A percentile compares a stretch with the other conserved stretches of the same genome.
phyloP scores from a whole-genome alignment of 2,329 filamentous ascomycete species.

The Aspergillus latus region DNA sequence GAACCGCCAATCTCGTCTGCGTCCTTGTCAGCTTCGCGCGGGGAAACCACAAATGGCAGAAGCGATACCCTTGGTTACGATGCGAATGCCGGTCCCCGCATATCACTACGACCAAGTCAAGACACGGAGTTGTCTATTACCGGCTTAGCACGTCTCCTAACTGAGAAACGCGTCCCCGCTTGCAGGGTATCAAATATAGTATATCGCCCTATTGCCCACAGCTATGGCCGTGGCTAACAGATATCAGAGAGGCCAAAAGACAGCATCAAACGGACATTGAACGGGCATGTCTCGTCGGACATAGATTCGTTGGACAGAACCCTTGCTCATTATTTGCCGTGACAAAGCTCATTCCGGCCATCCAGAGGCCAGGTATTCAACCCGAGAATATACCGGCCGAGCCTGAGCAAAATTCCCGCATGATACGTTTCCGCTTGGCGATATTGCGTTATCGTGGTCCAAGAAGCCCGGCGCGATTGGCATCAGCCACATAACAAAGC shows the following conservation, averaged over 20 bases:
- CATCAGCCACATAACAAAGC: slow-evolving; percentile 7
- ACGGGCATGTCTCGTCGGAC: not conserved
- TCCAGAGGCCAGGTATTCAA: not conserved
- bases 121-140: not conserved
- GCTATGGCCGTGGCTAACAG: not conserved
- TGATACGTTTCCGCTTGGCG: not conserved
- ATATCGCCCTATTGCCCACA: not conserved
- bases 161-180: not conserved
- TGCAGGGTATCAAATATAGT: not conserved
- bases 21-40: not conserved
- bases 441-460: not conserved
- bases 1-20: not conserved
- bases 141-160: not conserved
- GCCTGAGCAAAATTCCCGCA: not conserved
- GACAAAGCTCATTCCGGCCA: not conserved
- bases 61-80: not conserved
- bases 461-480: slow-evolving; percentile 3
- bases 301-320: not conserved
- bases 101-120: not conserved
- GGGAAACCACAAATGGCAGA: not conserved
- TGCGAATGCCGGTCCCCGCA: not conserved
- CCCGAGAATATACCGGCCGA: not conserved
- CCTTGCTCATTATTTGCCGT: not conserved
- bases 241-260: not conserved
- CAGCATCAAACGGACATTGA: not conserved